Evolutionary conservation across 169 alveolate genomes (phyloP).

Genomic region (Plasmodium malariae): DNA sequence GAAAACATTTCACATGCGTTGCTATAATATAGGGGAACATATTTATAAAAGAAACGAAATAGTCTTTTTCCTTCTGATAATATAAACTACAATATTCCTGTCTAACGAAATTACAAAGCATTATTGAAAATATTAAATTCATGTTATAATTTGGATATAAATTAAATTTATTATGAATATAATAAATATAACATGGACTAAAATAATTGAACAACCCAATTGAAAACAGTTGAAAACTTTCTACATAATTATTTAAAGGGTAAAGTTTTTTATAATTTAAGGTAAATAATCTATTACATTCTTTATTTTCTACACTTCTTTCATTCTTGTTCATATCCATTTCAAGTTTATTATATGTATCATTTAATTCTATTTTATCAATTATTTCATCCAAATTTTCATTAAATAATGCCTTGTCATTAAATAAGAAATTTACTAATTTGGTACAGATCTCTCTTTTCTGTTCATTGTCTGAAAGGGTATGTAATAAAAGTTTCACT

Average conservation of each 20-base stretch:
- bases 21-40: slow-evolving; percentile 75
- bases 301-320: slow-evolving; percentile 37
- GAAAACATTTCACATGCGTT: slow-evolving; percentile 62
- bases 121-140: slow-evolving; percentile 38
- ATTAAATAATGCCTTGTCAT: slow-evolving; percentile 58
- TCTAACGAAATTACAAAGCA: slow-evolving; percentile 64
- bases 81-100: slow-evolving; percentile 57
- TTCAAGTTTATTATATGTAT: slow-evolving; percentile 65
- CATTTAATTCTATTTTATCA: slow-evolving; percentile 58
- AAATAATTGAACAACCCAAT: slow-evolving; percentile 51
- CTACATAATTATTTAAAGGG: slow-evolving; percentile 76
- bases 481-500: slow-evolving; percentile 15
- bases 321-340: slow-evolving; percentile 28
- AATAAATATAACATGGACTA: slow-evolving; percentile 57
- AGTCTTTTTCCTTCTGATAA: slow-evolving; percentile 32
- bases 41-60: slow-evolving; percentile 56
- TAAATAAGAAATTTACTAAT: slow-evolving; percentile 45
- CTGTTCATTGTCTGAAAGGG: slow-evolving; percentile 17
- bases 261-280: slow-evolving; percentile 65
- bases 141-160: slow-evolving; percentile 60
- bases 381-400: slow-evolving; percentile 70
- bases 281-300: slow-evolving; percentile 72
- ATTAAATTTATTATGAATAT: slow-evolving; percentile 62
- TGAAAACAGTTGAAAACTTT: slow-evolving; percentile 57
- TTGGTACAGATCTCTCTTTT: slow-evolving; percentile 16